Conservation (phyloP, 371 early-diverging fungal genomes). For the Lichtheimia ornata region DNA sequence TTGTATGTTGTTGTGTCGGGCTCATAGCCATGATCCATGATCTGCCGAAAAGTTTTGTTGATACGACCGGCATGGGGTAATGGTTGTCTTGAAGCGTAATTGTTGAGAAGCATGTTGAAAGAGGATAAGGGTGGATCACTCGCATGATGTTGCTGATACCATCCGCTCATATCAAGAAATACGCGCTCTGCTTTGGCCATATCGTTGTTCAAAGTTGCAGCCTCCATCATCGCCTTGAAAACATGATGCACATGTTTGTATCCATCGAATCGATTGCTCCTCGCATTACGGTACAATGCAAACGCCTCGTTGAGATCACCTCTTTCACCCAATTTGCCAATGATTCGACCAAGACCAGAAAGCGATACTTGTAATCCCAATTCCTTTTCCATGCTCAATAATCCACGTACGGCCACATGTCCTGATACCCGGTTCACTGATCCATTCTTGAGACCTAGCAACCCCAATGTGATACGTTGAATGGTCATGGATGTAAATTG, state of each 20-base stretch:
- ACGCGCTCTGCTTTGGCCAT: constrained; percentile 27
- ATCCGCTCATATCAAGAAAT: constrained; percentile 28
- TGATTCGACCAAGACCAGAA: constrained; percentile 24
- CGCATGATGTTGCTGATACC: constrained; percentile 5
- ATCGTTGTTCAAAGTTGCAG: constrained; percentile 33
- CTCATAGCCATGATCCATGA: constrained; percentile 53
- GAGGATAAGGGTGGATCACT: constrained; percentile 59
- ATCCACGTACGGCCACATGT: not conserved
- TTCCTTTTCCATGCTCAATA: constrained; percentile 29
- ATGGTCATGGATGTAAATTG: constrained; percentile 29
- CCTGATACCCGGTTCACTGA: constrained; percentile 10
- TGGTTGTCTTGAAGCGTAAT: constrained; percentile 59
- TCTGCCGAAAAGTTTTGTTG: constrained; percentile 22
- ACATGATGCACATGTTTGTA: constrained; percentile 7
- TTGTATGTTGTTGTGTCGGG: constrained; percentile 81
- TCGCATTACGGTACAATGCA: constrained; percentile 29
- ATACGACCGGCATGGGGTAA: constrained; percentile 27
- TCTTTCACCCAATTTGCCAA: constrained; percentile 31
- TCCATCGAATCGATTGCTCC: constrained; percentile 7
- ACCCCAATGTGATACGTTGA: constrained; percentile 17
- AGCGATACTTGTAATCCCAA: constrained; percentile 22
- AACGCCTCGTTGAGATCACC: constrained; percentile 28
- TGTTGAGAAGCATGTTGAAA: constrained; percentile 76
- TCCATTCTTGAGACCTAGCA: constrained; percentile 18
- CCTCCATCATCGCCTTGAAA: constrained; percentile 34